Percentiles rank a stretch among this genome's conserved stretches.
These are phyloP conservation scores for Sclerotinia glacialis DNA, from an alignment of 2,329 filamentous ascomycete genomes.

Conservation along the genomic window DNA sequence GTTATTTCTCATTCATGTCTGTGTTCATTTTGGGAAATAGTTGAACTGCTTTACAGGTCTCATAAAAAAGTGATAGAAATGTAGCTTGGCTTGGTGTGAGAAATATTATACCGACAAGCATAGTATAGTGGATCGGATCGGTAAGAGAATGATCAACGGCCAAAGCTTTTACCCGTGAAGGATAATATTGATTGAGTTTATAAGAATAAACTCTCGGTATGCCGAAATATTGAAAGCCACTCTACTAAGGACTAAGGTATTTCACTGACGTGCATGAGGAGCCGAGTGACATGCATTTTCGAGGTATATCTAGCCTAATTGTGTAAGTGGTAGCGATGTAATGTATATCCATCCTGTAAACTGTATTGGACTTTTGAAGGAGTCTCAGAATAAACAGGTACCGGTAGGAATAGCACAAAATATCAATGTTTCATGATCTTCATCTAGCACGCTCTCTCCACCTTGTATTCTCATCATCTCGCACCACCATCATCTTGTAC, in stretches of 20 bases:
- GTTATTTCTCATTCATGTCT: neutral
- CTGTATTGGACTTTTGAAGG: too few relatives aligned
- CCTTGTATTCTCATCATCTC: neutral
- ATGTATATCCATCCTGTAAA: too few relatives aligned
- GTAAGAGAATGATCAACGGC: neutral
- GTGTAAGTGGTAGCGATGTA: neutral
- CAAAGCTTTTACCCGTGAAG: neutral
- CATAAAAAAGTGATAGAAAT: neutral
- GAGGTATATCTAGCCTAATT: neutral
- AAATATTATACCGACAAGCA: neutral
- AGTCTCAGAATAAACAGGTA: too few relatives aligned
- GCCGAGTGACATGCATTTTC: neutral
- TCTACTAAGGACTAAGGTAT: neutral
- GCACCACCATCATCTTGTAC: neutral
- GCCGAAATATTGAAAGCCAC: neutral
- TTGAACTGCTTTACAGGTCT: neutral
- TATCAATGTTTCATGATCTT: neutral
- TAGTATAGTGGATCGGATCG: neutral
- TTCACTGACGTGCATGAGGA: constrained; percentile 1
- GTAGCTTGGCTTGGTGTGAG: too few relatives aligned
- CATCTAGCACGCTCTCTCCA: neutral
- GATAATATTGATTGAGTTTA: too few relatives aligned
- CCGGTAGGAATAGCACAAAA: too few relatives aligned
- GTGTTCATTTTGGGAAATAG: neutral
- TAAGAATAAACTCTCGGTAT: too few relatives aligned